phyloP scores from a whole-genome alignment of 768 basidiomycete species.

The Chlorophyllum brunneum region DNA sequence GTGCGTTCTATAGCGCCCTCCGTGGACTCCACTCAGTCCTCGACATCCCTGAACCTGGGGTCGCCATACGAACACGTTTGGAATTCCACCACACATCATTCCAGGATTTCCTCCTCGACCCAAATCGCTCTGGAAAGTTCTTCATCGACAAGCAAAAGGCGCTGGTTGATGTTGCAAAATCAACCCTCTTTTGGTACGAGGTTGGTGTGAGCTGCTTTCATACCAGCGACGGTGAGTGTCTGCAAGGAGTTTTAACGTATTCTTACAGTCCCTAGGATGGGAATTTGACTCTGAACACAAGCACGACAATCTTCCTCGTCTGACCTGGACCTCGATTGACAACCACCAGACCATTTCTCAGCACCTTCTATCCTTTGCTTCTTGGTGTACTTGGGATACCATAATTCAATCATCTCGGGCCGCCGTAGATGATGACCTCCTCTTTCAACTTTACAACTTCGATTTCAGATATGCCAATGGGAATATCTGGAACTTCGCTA shows the following conservation, averaged over 20 bases:
- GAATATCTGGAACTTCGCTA: neutral
- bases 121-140: slow-evolving; percentile 2
- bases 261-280: neutral
- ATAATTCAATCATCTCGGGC: neutral
- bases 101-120: neutral
- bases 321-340: neutral
- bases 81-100: slow-evolving; percentile 3
- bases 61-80: neutral
- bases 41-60: neutral
- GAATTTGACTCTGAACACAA: neutral
- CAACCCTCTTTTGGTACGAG: neutral
- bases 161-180: neutral
- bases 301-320: neutral
- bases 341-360: neutral
- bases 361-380: neutral
- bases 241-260: neutral
- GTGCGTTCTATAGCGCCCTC: neutral
- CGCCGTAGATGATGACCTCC: neutral
- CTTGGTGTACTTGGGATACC: neutral
- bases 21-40: neutral
- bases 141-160: neutral
- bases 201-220: neutral
- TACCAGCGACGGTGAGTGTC: neutral
- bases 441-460: neutral
- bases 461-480: neutral